Conservation (phyloP, 495 filamentous ascomycete species). For the Penicillium desertorum region DNA sequence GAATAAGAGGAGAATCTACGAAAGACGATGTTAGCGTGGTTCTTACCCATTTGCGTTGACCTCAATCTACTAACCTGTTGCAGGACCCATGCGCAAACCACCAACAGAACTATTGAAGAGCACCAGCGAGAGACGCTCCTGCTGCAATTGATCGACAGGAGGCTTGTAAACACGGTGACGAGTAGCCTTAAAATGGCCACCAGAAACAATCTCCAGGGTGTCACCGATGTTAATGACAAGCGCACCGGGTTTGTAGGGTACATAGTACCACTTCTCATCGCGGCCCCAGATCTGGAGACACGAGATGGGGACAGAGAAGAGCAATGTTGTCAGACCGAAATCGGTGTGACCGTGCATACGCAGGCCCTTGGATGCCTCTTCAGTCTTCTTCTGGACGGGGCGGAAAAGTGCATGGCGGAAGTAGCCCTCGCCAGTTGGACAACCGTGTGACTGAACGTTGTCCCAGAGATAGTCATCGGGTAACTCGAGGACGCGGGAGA, state of each 20-base stretch:
- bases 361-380: constrained; percentile 41
- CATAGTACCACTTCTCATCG: constrained; percentile 45
- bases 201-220: constrained; percentile 47
- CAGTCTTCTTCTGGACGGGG: constrained; percentile 38
- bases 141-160: constrained; percentile 40
- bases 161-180: constrained; percentile 44
- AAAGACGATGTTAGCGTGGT: neutral
- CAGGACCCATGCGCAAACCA: constrained; percentile 38
- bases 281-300: constrained; percentile 46
- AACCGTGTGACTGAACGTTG: constrained; percentile 46
- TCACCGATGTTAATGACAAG: constrained; percentile 51
- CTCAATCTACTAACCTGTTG: constrained; percentile 19
- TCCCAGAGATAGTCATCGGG: constrained; percentile 49
- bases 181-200: constrained; percentile 51
- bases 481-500: constrained; percentile 48
- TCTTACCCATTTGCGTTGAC: neutral
- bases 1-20: constrained; percentile 39
- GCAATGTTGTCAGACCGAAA: constrained; percentile 42
- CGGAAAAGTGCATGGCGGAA: constrained; percentile 49
- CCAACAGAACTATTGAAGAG: constrained; percentile 46
- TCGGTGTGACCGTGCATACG: constrained; percentile 50
- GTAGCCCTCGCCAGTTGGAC: constrained; percentile 46
- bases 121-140: constrained; percentile 44
- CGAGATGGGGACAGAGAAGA: constrained; percentile 46
- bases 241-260: constrained; percentile 44